These are phyloP conservation scores for Termitomyces sp. DNA, from an alignment of 768 basidiomycete species.

Conservation along the genomic window DNA sequence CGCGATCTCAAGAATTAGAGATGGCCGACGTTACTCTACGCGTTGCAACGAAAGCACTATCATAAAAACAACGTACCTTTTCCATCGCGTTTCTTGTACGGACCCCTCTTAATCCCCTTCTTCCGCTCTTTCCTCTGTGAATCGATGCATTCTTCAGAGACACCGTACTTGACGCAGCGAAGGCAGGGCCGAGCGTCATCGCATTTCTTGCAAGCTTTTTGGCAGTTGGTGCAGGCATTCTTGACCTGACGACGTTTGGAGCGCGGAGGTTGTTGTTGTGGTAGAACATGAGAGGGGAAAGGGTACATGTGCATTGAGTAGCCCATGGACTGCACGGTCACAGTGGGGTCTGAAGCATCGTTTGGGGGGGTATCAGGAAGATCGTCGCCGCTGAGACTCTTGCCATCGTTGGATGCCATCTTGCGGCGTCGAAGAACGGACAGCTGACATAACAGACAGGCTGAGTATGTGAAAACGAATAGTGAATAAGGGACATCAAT, in stretches of 20 bases:
- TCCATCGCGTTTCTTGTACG: slow-evolving; percentile 95
- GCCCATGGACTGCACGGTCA: slow-evolving; percentile 45
- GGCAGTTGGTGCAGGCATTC: slow-evolving; percentile 89
- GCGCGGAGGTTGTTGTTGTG: slow-evolving; percentile 50
- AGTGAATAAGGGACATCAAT: slow-evolving; percentile 6
- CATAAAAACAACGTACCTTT: slow-evolving; percentile 56
- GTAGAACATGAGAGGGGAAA: slow-evolving; percentile 47
- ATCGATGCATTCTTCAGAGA: slow-evolving; percentile 83
- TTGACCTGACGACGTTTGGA: slow-evolving; percentile 87
- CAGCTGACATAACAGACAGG: slow-evolving; percentile 22
- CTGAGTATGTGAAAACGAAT: slow-evolving; percentile 17
- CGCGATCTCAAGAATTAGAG: slow-evolving; percentile 52
- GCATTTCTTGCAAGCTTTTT: slow-evolving; percentile 90
- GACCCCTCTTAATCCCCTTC: slow-evolving; percentile 82
- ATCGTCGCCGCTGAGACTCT: slow-evolving; percentile 30
- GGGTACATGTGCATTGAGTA: slow-evolving; percentile 72
- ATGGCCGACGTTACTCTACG: slow-evolving; percentile 25
- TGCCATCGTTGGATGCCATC: slow-evolving; percentile 32
- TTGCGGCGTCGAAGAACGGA: slow-evolving; percentile 10
- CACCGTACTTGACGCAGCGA: slow-evolving; percentile 89
- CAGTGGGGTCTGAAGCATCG: slow-evolving; percentile 30
- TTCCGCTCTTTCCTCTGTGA: slow-evolving; percentile 91
- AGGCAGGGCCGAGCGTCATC: slow-evolving; percentile 91
- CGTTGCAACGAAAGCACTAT: slow-evolving; percentile 17
- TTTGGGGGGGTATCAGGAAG: slow-evolving; percentile 30